phyloP scores from a whole-genome alignment of 106 monocot species.

The Alisma plantagoaquatica region DNA sequence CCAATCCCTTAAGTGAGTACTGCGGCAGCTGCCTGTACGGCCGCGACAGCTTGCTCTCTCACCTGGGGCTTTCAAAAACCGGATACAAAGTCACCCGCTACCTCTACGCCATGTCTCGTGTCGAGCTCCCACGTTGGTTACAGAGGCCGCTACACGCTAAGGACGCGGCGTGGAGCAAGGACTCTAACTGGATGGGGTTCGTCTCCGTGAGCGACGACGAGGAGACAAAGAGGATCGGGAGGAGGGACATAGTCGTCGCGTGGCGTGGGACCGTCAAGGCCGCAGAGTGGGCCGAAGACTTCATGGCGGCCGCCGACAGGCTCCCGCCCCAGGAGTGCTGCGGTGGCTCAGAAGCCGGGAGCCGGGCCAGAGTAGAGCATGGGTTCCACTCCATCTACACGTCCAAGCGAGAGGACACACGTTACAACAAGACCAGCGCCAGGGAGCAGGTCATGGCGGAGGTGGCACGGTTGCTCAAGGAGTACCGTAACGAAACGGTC shows the following conservation, averaged over 20 bases:
- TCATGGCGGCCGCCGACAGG: constrained; percentile 26
- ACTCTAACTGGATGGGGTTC: constrained; percentile 78
- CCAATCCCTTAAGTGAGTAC: constrained; percentile 32
- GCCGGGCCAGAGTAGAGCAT: constrained; percentile 35
- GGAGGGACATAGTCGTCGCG: constrained; percentile 49
- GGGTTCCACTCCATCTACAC: constrained; percentile 56
- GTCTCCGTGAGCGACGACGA: constrained; percentile 50
- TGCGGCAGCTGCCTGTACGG: constrained; percentile 50
- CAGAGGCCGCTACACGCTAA: constrained; percentile 22
- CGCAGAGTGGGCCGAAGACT: constrained; percentile 49
- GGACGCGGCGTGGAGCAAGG: constrained; percentile 49
- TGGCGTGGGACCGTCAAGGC: constrained; percentile 57
- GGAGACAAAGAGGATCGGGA: constrained; percentile 33
- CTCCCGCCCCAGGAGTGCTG: no score
- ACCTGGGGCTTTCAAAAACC: constrained; percentile 23
- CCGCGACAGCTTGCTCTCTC: constrained; percentile 20
- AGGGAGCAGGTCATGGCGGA: constrained; percentile 63
- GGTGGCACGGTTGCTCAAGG: constrained; percentile 27
- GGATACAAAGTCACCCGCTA: constrained; percentile 43
- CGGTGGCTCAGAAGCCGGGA: neutral
- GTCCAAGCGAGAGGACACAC: constrained; percentile 30
- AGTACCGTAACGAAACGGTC: constrained; percentile 53
- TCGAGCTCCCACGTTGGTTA: constrained; percentile 39
- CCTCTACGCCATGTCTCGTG: constrained; percentile 59
- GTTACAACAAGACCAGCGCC: constrained; percentile 50